phyloP scores from a whole-genome alignment of 352 stramenopile genomes.

The Phytophthora sp. region DNA sequence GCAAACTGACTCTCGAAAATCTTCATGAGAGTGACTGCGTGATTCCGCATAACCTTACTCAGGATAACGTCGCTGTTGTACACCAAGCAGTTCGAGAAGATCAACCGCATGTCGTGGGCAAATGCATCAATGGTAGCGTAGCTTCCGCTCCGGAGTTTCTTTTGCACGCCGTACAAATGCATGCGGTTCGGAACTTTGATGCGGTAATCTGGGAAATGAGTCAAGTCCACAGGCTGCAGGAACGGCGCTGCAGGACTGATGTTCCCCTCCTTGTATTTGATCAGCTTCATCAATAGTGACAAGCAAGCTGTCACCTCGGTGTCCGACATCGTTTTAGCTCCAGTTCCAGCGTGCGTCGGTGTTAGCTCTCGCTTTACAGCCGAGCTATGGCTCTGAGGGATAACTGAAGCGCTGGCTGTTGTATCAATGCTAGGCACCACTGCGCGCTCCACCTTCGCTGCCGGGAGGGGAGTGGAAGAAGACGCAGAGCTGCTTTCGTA shows the following conservation, averaged over 20 bases:
- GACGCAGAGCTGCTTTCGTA: background rate
- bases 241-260: constrained; percentile 78
- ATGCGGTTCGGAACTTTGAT: constrained; percentile 86
- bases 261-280: constrained; percentile 86
- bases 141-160: constrained; percentile 78
- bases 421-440: background rate
- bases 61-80: constrained; percentile 90
- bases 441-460: constrained; percentile 5
- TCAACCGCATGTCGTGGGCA: constrained; percentile 76
- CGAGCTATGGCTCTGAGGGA: constrained; percentile 24
- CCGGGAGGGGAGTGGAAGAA: background rate
- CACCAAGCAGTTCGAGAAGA: constrained; percentile 90
- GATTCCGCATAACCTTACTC: constrained; percentile 84
- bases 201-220: constrained; percentile 85
- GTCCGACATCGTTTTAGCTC: constrained; percentile 67
- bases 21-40: constrained; percentile 86
- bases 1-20: constrained; percentile 78
- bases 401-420: constrained; percentile 2
- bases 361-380: constrained; percentile 28
- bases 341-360: background rate
- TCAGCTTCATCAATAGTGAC: constrained; percentile 77
- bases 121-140: constrained; percentile 74
- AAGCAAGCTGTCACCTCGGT: constrained; percentile 60
- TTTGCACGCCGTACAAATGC: constrained; percentile 86
- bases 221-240: constrained; percentile 82